phyloP scores from a whole-genome alignment of 352 stramenopile species.

The Phytophthora cactorum region DNA sequence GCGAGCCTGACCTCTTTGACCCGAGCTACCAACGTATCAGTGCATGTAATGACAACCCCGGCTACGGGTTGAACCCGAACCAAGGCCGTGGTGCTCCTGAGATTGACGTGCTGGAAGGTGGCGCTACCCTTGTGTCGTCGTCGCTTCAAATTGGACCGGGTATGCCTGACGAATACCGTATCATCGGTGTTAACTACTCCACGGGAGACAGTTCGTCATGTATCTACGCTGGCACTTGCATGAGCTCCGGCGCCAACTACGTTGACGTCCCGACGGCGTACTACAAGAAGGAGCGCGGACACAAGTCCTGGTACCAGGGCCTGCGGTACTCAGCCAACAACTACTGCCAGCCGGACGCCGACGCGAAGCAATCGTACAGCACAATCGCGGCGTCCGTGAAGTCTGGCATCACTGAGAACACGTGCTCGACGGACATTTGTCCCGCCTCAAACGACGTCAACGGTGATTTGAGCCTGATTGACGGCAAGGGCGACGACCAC shows the following conservation, averaged over 20 bases:
- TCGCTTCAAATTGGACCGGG: constrained; percentile 90
- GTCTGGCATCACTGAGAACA: constrained; percentile 50
- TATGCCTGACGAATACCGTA: constrained; percentile 64
- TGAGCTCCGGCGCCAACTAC: constrained; percentile 46
- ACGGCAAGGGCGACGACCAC: constrained; percentile 37
- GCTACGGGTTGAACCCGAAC: constrained; percentile 90
- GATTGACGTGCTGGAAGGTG: constrained; percentile 95
- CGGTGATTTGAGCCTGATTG: constrained; percentile 46
- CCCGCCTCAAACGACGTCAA: constrained; percentile 56
- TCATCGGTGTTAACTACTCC: constrained; percentile 48
- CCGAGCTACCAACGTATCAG: constrained; percentile 74
- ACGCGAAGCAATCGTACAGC: constrained; percentile 45
- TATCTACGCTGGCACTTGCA: constrained; percentile 49
- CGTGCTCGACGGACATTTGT: constrained; percentile 41
- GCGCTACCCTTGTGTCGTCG: constrained; percentile 76
- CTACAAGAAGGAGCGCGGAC: constrained; percentile 41
- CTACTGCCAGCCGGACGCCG: constrained; percentile 35
- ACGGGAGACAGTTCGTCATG: constrained; percentile 26
- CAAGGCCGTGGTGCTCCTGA: constrained; percentile 92
- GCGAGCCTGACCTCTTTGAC: constrained; percentile 69
- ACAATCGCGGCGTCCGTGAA: constrained; percentile 49
- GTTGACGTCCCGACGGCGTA: constrained; percentile 47
- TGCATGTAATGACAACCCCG: constrained; percentile 90
- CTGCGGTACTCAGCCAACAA: constrained; percentile 66
- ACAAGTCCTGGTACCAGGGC: constrained; percentile 68